Evolutionary conservation across 2,329 filamentous ascomycete genomes (phyloP).

Genomic region (Huntiella savannae): DNA sequence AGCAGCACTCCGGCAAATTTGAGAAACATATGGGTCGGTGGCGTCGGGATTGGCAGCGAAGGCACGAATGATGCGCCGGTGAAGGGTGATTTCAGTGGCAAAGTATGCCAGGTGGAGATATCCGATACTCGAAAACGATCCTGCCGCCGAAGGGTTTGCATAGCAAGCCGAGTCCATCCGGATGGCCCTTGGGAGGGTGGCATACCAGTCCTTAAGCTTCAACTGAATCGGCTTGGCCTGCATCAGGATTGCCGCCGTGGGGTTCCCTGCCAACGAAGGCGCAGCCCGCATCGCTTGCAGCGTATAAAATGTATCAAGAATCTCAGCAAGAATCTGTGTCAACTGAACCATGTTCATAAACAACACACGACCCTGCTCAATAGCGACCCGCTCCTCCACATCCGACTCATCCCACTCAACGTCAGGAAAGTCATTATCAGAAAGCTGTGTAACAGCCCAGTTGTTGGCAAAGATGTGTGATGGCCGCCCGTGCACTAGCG

Average conservation of each 20-base stretch:
- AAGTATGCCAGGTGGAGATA: conserved; percentile 87
- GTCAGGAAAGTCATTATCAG: conserved; percentile 52
- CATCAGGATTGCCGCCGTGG: conserved; percentile 52
- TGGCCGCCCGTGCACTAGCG: conserved; percentile 66
- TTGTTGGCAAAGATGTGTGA: conserved; percentile 52
- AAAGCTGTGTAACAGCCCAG: conserved; percentile 58
- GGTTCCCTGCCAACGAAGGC: conserved; percentile 44
- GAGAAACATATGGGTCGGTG: conserved; percentile 63
- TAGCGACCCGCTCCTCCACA: conserved; percentile 41
- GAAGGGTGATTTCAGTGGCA: conserved; percentile 81
- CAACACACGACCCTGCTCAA: conserved; percentile 47
- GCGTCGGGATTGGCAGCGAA: conserved; percentile 27
- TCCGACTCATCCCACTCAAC: conserved; percentile 46
- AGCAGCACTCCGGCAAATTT: conserved; percentile 83
- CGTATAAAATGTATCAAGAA: conserved; percentile 68
- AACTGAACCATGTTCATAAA: conserved; percentile 61
- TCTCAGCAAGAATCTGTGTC: conserved; percentile 57
- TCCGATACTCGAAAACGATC: conserved; percentile 41
- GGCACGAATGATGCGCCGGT: conserved; percentile 75
- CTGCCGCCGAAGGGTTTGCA: conserved; percentile 14
- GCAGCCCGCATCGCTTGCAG: conserved; percentile 56
- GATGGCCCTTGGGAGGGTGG: conserved; percentile 40
- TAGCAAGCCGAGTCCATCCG: conserved; percentile 39
- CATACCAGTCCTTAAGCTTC: conserved; percentile 67
- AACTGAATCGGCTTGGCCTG: conserved; percentile 67